Evolutionary conservation across 192 early-diverging fungal species (phyloP).

Genomic region (Backusella tuberculispora): DNA sequence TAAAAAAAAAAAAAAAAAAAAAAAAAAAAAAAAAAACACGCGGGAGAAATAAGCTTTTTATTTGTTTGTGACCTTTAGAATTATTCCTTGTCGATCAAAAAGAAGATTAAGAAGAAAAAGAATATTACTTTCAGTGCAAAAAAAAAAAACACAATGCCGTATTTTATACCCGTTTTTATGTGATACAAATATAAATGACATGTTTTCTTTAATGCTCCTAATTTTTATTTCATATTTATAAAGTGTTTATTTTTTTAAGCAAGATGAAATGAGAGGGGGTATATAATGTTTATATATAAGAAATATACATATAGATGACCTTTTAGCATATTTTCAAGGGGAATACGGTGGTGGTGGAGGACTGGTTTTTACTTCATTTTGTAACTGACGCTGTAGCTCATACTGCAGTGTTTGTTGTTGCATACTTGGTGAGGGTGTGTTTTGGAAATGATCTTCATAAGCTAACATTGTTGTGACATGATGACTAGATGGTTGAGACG

Average conservation of each 20-base stretch:
- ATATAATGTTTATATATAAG: conserved; percentile 1
- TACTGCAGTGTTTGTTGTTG: conserved; percentile 6
- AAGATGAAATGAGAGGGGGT: background rate
- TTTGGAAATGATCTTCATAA: conserved; percentile 12
- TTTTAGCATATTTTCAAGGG: background rate
- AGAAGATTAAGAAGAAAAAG: background rate
- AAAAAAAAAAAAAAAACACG: no score
- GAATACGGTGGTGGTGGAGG: background rate
- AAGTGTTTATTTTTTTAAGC: background rate
- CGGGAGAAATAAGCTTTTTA: no score
- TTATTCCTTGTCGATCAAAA: background rate
- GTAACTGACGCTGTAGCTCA: background rate
- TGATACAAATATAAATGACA: background rate
- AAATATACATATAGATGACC: background rate
- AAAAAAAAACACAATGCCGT: background rate
- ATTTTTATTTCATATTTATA: background rate
- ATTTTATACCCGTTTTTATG: background rate
- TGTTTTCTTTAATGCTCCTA: background rate
- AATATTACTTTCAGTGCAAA: background rate
- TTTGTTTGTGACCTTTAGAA: no score
- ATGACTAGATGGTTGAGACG: background rate
- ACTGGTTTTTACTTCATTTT: background rate
- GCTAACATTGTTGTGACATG: conserved; percentile 4
- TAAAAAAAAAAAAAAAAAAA: no score
- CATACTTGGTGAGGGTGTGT: background rate